Conservation (phyloP, 2,329 filamentous ascomycete species). For the Ascochyta clinopodiicola region DNA sequence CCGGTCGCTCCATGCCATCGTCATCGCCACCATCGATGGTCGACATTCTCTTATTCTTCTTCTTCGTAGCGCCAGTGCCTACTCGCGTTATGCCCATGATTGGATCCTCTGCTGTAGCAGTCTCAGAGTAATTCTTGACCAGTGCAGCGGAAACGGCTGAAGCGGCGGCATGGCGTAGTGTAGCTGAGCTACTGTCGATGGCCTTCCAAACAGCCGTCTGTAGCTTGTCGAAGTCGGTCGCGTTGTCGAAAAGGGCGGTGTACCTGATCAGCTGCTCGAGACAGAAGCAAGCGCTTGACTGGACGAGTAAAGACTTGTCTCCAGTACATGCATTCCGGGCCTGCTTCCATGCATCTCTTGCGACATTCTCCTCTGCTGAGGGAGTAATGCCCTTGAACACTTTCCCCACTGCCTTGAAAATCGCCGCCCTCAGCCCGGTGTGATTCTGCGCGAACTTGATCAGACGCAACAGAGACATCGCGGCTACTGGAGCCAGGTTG, state of each 20-base stretch:
- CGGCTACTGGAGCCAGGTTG: slow-evolving; percentile 77
- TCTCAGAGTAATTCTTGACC: slow-evolving; percentile 78
- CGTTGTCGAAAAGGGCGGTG: slow-evolving; percentile 85
- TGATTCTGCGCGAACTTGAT: slow-evolving; percentile 81
- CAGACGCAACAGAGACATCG: slow-evolving; percentile 75
- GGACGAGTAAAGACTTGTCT: slow-evolving; percentile 84
- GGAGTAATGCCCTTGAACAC: slow-evolving; percentile 75
- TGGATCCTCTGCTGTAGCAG: slow-evolving; percentile 49
- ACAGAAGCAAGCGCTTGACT: slow-evolving; percentile 79
- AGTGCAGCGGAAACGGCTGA: slow-evolving; percentile 84
- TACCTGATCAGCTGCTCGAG: slow-evolving; percentile 74
- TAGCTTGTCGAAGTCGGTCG: slow-evolving; percentile 87
- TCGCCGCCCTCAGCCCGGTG: slow-evolving; percentile 79
- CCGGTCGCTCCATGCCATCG: slow-evolving; percentile 68
- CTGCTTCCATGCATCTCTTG: slow-evolving; percentile 94
- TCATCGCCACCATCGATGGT: slow-evolving; percentile 74
- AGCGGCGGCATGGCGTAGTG: slow-evolving; percentile 84
- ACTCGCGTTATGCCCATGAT: slow-evolving; percentile 54
- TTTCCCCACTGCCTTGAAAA: slow-evolving; percentile 78
- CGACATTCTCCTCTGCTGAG: slow-evolving; percentile 81
- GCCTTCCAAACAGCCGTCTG: slow-evolving; percentile 84
- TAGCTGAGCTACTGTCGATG: slow-evolving; percentile 76
- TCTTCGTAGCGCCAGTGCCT: slow-evolving; percentile 60
- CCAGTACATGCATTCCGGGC: slow-evolving; percentile 74
- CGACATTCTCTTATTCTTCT: slow-evolving; percentile 75